phyloP scores from a whole-genome alignment of 78 protist genomes.

The Pelomyxa schiedti region DNA sequence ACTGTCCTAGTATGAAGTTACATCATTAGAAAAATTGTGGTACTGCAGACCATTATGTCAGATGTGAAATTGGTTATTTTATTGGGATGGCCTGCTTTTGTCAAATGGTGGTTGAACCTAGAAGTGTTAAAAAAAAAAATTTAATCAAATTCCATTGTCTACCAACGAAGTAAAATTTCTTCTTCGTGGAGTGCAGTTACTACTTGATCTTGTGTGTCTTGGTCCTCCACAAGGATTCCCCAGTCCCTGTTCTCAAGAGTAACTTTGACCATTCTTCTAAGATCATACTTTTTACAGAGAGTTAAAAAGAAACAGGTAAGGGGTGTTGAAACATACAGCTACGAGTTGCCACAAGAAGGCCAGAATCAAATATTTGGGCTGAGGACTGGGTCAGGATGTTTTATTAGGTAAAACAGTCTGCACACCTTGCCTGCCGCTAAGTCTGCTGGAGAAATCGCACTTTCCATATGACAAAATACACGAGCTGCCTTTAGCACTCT shows the following conservation, averaged over 20 bases:
- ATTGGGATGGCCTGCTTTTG: background rate
- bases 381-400: too few relatives aligned
- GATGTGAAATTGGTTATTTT: background rate
- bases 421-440: background rate
- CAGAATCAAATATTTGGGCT: background rate
- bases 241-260: background rate
- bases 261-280: background rate
- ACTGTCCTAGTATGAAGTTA: background rate
- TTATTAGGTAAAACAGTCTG: too few relatives aligned
- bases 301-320: background rate
- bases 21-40: too few relatives aligned
- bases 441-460: background rate
- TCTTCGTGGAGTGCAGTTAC: background rate
- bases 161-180: background rate
- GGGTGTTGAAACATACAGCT: background rate
- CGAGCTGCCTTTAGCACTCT: background rate
- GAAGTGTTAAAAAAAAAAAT: too few relatives aligned
- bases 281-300: background rate
- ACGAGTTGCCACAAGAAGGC: background rate
- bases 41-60: too few relatives aligned
- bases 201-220: background rate
- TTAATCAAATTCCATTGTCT: too few relatives aligned
- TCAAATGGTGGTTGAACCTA: background rate
- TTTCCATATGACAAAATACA: background rate
- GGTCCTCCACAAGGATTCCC: background rate